Conservation (phyloP, 768 basidiomycete species). For the Hemileccinum impolitum region DNA sequence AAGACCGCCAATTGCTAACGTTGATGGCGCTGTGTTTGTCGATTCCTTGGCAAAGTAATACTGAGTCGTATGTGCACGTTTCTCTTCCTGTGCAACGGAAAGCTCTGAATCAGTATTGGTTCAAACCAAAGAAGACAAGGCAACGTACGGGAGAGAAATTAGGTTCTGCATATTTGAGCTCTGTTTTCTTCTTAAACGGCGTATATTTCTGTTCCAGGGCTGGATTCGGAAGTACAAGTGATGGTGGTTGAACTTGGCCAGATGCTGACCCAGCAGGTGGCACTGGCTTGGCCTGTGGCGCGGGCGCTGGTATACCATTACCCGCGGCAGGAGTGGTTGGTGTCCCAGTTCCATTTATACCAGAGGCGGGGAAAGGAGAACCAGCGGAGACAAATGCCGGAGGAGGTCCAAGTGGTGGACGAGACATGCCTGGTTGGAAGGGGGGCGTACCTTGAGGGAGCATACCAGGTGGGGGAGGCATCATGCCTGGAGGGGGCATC, state of each 20-base stretch:
- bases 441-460: conserved; percentile 38
- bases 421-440: conserved; percentile 36
- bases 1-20: conserved; percentile 28
- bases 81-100: conserved; percentile 61
- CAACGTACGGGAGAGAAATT: conserved; percentile 73
- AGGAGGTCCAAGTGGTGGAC: conserved; percentile 32
- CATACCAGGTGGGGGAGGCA: conserved; percentile 32
- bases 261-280: conserved; percentile 24
- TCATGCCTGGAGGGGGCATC: conserved; percentile 42
- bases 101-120: background rate
- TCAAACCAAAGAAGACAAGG: background rate
- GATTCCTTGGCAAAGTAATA: conserved; percentile 55
- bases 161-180: conserved; percentile 69
- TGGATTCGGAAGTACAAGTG: conserved; percentile 51
- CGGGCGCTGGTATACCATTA: conserved; percentile 24
- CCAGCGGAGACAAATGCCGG: conserved; percentile 37
- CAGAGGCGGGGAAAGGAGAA: conserved; percentile 27
- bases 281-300: background rate
- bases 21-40: conserved; percentile 19
- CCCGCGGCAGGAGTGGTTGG: conserved; percentile 17
- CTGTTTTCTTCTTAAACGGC: conserved; percentile 71
- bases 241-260: conserved; percentile 23
- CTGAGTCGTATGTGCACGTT: conserved; percentile 59
- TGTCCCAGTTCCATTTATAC: conserved; percentile 20
- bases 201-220: conserved; percentile 63